These are phyloP conservation scores for Aspergillus mulundensis DNA, from an alignment of 495 filamentous ascomycete genomes.

Conservation along the genomic window DNA sequence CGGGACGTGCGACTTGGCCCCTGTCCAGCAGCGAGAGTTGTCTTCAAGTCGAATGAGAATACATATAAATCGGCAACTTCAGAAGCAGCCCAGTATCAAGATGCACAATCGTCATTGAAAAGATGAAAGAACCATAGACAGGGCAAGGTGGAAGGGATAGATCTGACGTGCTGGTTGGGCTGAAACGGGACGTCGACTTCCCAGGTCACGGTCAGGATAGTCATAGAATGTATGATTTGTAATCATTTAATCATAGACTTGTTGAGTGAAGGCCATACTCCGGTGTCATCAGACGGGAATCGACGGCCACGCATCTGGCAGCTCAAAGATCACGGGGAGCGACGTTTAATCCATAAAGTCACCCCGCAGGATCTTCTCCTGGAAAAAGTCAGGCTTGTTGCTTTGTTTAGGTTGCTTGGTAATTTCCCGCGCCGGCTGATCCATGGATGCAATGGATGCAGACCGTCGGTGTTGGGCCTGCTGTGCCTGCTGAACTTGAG, in stretches of 20 bases:
- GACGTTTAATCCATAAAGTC: conserved; percentile 90
- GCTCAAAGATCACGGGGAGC: neutral
- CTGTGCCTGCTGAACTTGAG: conserved; percentile 24
- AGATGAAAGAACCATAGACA: neutral
- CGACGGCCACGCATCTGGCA: neutral
- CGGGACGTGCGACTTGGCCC: neutral
- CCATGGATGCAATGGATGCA: conserved; percentile 66
- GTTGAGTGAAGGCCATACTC: neutral
- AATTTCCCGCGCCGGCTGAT: conserved; percentile 64
- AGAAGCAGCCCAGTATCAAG: neutral
- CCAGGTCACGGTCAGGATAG: neutral
- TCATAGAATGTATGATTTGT: neutral
- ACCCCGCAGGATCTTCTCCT: conserved; percentile 93
- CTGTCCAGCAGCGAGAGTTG: neutral
- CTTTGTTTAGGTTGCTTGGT: conserved; percentile 60
- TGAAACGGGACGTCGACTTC: neutral
- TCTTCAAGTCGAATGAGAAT: neutral
- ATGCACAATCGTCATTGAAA: neutral
- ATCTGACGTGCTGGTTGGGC: too few species aligned
- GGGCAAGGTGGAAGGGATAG: neutral
- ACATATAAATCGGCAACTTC: neutral
- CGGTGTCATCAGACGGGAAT: neutral
- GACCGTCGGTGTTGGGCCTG: conserved; percentile 44
- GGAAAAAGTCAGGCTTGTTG: conserved; percentile 84
- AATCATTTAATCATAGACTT: neutral